Percentiles rank a stretch among this genome's conserved stretches.
phyloP scores from a whole-genome alignment of 345 rosid genomes.

The Eucalyptus erythrocorys region DNA sequence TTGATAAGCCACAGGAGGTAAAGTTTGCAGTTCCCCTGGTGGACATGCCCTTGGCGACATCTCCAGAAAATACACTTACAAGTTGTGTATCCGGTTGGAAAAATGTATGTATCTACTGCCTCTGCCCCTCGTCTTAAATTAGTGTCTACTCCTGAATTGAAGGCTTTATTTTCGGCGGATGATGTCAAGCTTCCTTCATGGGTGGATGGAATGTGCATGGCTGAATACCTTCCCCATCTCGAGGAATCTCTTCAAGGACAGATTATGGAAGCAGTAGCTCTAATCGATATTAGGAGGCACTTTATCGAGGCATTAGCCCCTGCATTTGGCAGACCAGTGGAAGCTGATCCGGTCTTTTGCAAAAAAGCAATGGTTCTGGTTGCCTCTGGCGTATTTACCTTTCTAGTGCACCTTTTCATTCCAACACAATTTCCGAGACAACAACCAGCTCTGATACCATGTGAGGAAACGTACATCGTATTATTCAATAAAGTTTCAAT shows the following conservation, averaged over 20 bases:
- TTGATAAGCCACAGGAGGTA: slow-evolving; percentile 91
- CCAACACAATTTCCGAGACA: slow-evolving; percentile 82
- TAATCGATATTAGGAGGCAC: slow-evolving; percentile 52
- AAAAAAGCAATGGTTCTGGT: slow-evolving; percentile 63
- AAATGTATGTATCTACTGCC: slow-evolving; percentile 55
- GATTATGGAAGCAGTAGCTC: slow-evolving; percentile 71
- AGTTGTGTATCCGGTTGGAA: slow-evolving; percentile 77
- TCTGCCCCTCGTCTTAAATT: slow-evolving; percentile 80
- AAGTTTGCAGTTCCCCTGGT: slow-evolving; percentile 81
- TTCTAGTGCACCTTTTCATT: slow-evolving; percentile 63
- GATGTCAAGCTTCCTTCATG: slow-evolving; percentile 94
- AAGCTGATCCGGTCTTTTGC: slow-evolving; percentile 91
- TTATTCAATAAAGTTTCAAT: too few relatives aligned
- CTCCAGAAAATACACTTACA: slow-evolving; percentile 83
- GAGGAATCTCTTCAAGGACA: slow-evolving; percentile 79
- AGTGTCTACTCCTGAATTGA: slow-evolving; percentile 58
- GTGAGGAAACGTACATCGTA: too few relatives aligned
- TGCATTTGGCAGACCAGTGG: slow-evolving; percentile 73
- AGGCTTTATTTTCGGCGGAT: slow-evolving; percentile 55
- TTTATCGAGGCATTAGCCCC: slow-evolving; percentile 67
- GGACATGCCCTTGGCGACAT: slow-evolving; percentile 84
- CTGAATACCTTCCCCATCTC: slow-evolving; percentile 95
- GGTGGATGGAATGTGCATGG: slow-evolving; percentile 95
- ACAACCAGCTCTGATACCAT: slow-evolving; percentile 59
- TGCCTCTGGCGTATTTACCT: slow-evolving; percentile 58